phyloP scores from a whole-genome alignment of 352 stramenopile species.

The Phytophthora colocasiae region DNA sequence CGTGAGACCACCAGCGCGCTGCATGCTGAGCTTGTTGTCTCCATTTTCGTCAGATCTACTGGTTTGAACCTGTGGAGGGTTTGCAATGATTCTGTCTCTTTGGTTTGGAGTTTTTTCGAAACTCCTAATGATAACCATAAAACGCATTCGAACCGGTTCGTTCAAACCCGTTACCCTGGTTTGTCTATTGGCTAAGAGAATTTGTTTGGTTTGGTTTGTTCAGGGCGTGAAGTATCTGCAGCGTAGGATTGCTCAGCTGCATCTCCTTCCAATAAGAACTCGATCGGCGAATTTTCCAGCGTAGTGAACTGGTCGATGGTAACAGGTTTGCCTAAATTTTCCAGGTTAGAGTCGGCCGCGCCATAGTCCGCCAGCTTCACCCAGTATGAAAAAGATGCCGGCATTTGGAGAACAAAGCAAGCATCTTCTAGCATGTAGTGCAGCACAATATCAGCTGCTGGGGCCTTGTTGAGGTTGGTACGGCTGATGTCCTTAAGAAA shows the following conservation, averaged over 20 bases:
- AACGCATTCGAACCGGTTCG: too few relatives aligned
- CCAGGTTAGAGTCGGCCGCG: constrained; percentile 91
- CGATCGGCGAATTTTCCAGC: constrained; percentile 97
- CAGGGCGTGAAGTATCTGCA: too few relatives aligned
- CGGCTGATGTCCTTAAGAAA: constrained; percentile 91
- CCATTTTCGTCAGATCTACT: too few relatives aligned
- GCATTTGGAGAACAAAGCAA: constrained; percentile 67
- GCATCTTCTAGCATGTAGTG: constrained; percentile 69
- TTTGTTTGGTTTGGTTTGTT: too few relatives aligned
- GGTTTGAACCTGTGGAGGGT: too few relatives aligned
- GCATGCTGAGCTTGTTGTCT: too few relatives aligned
- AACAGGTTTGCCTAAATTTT: constrained; percentile 91
- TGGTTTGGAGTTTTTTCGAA: too few relatives aligned
- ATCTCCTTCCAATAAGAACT: constrained; percentile 96
- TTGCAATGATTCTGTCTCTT: too few relatives aligned
- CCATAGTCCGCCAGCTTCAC: constrained; percentile 99
- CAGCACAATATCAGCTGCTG: constrained; percentile 50
- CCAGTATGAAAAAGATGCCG: constrained; percentile 76
- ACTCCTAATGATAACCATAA: too few relatives aligned
- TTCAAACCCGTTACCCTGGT: too few relatives aligned
- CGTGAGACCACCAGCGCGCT: too few relatives aligned
- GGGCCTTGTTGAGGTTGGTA: constrained; percentile 36
- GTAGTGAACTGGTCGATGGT: constrained; percentile 97
- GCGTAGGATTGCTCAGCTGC: constrained; percentile 90
- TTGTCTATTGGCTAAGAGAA: too few relatives aligned